A percentile compares a stretch with the other conserved stretches of the same genome.
These are phyloP conservation scores for Cyclotella choctawhatcheeana DNA, from an alignment of 108 stramenopile species.

Conservation along the genomic window DNA sequence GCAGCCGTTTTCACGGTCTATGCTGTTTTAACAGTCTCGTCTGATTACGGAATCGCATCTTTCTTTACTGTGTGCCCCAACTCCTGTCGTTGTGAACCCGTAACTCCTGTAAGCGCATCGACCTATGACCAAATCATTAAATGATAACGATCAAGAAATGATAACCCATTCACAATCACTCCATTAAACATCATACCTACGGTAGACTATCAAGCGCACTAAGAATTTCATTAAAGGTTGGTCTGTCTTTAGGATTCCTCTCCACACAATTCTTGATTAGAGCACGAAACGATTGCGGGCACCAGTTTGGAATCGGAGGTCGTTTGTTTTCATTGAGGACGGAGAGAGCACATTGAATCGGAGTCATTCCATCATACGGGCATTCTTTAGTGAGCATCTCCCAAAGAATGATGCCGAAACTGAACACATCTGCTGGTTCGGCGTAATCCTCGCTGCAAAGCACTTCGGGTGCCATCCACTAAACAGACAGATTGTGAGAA, in stretches of 20 bases:
- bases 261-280: slow-evolving; percentile 80
- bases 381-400: slow-evolving; percentile 85
- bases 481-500: too few relatives aligned
- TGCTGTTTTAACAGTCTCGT: too few relatives aligned
- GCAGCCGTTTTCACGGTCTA: too few relatives aligned
- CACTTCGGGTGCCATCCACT: slow-evolving; percentile 96
- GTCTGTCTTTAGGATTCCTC: slow-evolving; percentile 67
- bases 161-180: too few relatives aligned
- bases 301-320: slow-evolving; percentile 86
- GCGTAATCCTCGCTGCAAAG: slow-evolving; percentile 79
- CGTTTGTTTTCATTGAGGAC: slow-evolving; percentile 85
- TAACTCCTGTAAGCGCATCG: too few relatives aligned
- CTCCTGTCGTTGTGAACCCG: too few relatives aligned
- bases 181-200: too few relatives aligned
- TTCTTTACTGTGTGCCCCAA: too few relatives aligned
- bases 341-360: slow-evolving; percentile 88
- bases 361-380: slow-evolving; percentile 89
- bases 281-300: slow-evolving; percentile 71
- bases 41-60: too few relatives aligned
- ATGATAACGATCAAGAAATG: too few relatives aligned
- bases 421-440: slow-evolving; percentile 87
- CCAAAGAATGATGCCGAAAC: slow-evolving; percentile 86
- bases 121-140: too few relatives aligned
- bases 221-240: slow-evolving; percentile 77
- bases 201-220: slow-evolving; percentile 71